Conservation (phyloP, 257 asterid species). For the Ehretia macrophylla region DNA sequence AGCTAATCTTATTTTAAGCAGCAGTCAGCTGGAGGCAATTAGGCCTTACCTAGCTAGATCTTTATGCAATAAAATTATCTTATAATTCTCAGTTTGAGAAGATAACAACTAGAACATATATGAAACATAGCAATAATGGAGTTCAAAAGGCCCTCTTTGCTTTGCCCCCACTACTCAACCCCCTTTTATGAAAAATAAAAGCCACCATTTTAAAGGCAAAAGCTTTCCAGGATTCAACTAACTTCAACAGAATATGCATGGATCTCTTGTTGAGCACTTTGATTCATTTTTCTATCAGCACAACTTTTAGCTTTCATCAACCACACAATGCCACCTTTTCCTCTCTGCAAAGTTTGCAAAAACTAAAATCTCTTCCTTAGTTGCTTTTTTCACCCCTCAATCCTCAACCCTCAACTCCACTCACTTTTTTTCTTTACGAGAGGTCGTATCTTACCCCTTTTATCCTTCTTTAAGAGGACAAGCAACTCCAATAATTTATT, state of each 20-base stretch:
- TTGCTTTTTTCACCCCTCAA: not conserved
- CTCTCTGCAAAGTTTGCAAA: constrained; percentile 44
- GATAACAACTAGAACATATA: constrained; percentile 44
- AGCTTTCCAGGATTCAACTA: constrained; percentile 28
- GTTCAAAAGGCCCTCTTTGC: constrained; percentile 38
- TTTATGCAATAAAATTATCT: not conserved
- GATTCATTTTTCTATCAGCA: constrained; percentile 6
- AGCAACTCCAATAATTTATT: no score
- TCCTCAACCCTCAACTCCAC: constrained; percentile 16
- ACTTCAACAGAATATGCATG: constrained; percentile 62
- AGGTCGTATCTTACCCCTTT: no score
- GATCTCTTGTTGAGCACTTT: constrained; percentile 33
- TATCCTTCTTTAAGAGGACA: no score
- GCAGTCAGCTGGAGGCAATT: no score
- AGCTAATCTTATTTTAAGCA: no score
- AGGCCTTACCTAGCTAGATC: no score
- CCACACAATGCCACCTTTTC: constrained; percentile 51
- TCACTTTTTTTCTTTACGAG: no score
- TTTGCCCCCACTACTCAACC: constrained; percentile 58
- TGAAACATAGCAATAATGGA: constrained; percentile 52
- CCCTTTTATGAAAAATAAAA: constrained; percentile 28
- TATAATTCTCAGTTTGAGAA: constrained; percentile 18
- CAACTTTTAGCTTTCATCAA: constrained; percentile 39
- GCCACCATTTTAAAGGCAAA: constrained; percentile 43
- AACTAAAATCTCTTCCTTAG: constrained; percentile 23